Base-by-base conservation (phyloP, 2,329 filamentous ascomycete genomes). In the Cryphonectria parasitica region DNA sequence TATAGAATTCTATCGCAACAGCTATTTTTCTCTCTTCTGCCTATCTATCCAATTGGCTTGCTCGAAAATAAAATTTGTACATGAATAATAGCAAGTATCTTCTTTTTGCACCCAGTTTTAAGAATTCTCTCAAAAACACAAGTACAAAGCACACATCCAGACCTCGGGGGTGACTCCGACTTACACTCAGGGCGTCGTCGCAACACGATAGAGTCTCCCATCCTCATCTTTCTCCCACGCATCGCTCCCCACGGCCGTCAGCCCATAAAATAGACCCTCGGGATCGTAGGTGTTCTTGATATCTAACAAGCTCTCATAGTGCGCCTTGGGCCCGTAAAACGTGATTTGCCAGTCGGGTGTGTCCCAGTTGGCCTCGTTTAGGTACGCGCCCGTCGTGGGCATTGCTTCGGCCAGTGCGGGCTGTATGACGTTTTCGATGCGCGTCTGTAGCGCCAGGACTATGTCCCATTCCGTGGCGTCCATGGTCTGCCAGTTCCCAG, bases 181-280 rank as follows among this genome's bases (percentile, higher is more conserved):
- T 45, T 45, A 7, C 17, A 36, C 56, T 36, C 28, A 17, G 28
- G 28, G 19, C 49, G 49, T 54, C 31, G 31, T 31, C n/a, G 34
- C 22, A 4, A 34, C 56, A 60, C 56, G 28, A 72, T 74, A 83
- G 73, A 45, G 62, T 31, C 62, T 64, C 58, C 79, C 78, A 19
- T 80, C 81, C 41, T 75, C 70, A 15, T 74, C 75, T 8, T 83
- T 78, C 28, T 69, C 74, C 83, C 83, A 85, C 13, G 72, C 75
- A 54, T 84, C 82, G 72, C 80, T 83, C 0, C 82, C 83, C 34
- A 84, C 81, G 17, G 77, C 79, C 3, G 77, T 79, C 2, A 76
- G 76, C 39, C 80, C 82, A 69, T 73, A 76, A 56, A 76, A 75
- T 19, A 76, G 19, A 19, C 66, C 71, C 71, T 71, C 71, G 1